Conservation (phyloP, 2,329 filamentous ascomycete genomes). For the Claviceps pazoutovae region DNA sequence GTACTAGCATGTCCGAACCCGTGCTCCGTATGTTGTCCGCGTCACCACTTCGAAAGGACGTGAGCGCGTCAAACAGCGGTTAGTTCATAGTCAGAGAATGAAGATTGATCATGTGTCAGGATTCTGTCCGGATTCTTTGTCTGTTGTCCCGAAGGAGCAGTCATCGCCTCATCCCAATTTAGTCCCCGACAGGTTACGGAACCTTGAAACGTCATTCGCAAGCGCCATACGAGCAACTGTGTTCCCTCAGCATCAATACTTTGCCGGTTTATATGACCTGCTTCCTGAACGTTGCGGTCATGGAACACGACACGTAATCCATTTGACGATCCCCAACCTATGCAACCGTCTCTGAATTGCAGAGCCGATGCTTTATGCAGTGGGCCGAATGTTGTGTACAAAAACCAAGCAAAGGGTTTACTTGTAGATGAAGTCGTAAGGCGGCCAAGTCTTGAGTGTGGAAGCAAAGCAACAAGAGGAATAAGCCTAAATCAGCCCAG, state of each 20-base stretch:
- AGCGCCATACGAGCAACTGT: constrained; percentile 1
- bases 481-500: background rate
- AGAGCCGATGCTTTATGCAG: background rate
- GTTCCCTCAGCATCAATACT: background rate
- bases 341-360: background rate
- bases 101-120: background rate
- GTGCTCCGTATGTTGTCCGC: background rate
- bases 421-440: background rate
- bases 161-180: background rate
- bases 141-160: background rate
- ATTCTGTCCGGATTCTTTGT: background rate
- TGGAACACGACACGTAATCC: background rate
- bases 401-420: background rate
- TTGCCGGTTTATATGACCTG: background rate
- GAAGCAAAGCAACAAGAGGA: background rate
- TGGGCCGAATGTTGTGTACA: background rate
- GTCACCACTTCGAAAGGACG: background rate
- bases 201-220: background rate
- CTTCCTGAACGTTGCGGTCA: background rate
- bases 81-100: background rate
- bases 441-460: background rate
- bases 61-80: background rate
- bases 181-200: background rate
- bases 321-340: background rate
- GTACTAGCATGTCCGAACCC: background rate